phyloP scores from a whole-genome alignment of 2,329 filamentous ascomycete genomes.

The Aspergillus candidus region DNA sequence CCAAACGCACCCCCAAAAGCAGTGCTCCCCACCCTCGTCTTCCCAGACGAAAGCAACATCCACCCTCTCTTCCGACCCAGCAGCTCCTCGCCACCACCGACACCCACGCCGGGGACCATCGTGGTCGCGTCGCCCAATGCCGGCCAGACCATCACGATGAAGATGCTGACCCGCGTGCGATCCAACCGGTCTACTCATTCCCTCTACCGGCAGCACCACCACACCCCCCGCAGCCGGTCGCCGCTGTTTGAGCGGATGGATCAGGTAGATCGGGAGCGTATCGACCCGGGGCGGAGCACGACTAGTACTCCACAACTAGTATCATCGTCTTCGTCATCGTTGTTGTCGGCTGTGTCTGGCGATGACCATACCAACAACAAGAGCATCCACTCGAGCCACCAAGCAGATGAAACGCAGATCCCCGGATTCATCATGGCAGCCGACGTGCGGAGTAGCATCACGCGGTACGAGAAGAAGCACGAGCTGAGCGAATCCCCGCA shows the following conservation, averaged over 20 bases:
- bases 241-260: conserved; percentile 14
- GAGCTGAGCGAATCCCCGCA: conserved; percentile 25
- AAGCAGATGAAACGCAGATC: neutral
- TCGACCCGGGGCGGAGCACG: too few relatives aligned
- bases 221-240: conserved; percentile 15
- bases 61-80: conserved; percentile 54
- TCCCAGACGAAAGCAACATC: conserved; percentile 46
- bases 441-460: conserved; percentile 18
- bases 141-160: conserved; percentile 45
- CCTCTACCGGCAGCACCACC: conserved; percentile 18
- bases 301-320: too few relatives aligned
- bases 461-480: conserved; percentile 21
- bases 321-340: too few relatives aligned
- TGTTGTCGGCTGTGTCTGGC: too few relatives aligned
- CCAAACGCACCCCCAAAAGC: conserved; percentile 13
- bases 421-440: conserved; percentile 15
- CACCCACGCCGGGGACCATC: conserved; percentile 48
- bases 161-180: conserved; percentile 32
- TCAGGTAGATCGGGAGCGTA: neutral
- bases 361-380: too few relatives aligned
- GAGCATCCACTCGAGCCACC: too few relatives aligned
- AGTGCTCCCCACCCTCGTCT: conserved; percentile 13
- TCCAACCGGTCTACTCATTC: conserved; percentile 28
- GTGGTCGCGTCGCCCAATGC: conserved; percentile 51
- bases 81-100: conserved; percentile 48